phyloP scores from a whole-genome alignment of 2,329 filamentous ascomycete species.

The Arthroderma sp. region DNA sequence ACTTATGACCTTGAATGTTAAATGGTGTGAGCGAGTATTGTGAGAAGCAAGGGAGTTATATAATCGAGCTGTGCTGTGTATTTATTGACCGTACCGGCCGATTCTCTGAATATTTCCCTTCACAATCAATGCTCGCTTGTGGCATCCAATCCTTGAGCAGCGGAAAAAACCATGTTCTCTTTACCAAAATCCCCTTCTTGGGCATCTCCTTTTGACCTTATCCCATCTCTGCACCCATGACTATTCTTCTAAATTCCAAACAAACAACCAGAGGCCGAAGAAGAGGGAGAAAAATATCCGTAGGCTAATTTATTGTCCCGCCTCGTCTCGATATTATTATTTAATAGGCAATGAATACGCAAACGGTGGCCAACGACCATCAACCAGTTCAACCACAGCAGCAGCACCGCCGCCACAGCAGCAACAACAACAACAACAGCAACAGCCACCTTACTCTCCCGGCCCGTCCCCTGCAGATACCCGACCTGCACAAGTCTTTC shows the following conservation, averaged over 20 bases:
- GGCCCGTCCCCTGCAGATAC: conserved; percentile 49
- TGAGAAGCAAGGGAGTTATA: conserved; percentile 2
- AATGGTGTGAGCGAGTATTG: background rate
- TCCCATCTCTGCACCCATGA: too few species aligned
- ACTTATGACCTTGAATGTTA: background rate
- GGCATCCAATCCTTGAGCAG: too few species aligned
- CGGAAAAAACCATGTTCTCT: too few species aligned
- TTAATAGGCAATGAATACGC: conserved; percentile 28
- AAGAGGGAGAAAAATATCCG: conserved; percentile 16
- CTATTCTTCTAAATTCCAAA: background rate
- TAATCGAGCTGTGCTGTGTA: conserved; percentile 7
- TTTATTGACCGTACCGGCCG: conserved; percentile 7
- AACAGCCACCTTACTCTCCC: conserved; percentile 18
- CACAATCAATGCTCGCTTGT: too few species aligned
- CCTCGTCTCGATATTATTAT: conserved; percentile 10
- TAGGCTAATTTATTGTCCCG: conserved; percentile 28
- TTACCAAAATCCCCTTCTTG: too few species aligned
- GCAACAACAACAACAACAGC: too few species aligned
- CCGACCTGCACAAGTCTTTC: conserved; percentile 62
- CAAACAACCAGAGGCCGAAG: background rate
- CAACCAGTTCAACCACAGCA: conserved; percentile 40
- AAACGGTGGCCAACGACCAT: conserved; percentile 46
- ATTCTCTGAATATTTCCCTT: conserved; percentile 2
- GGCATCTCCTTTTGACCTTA: too few species aligned
- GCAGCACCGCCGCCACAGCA: too few species aligned